Conservation (phyloP, 192 early-diverging fungal genomes). For the Spizellomyces punctatus region DNA sequence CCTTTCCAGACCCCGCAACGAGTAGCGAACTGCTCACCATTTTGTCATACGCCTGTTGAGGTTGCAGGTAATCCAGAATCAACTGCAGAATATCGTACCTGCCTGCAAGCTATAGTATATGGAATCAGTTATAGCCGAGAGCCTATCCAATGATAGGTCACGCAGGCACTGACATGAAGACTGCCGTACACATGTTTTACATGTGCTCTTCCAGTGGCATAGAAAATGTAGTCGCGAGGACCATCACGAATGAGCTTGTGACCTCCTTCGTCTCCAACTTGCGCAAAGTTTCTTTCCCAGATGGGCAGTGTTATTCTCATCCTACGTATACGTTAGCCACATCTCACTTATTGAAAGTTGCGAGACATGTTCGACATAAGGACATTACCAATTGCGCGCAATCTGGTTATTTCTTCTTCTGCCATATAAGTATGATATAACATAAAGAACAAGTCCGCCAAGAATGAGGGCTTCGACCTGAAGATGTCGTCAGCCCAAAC, state of each 20-base stretch:
- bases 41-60: constrained; percentile 3
- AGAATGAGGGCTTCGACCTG: constrained; percentile 13
- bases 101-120: constrained; percentile 46
- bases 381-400: constrained; percentile 47
- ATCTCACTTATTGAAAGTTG: no score
- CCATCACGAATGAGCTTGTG: constrained; percentile 67
- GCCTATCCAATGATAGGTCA: constrained; percentile 25
- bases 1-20: not conserved
- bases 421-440: constrained; percentile 10
- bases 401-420: constrained; percentile 32
- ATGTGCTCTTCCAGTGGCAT: constrained; percentile 73
- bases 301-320: constrained; percentile 23
- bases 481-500: no score
- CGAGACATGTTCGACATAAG: not conserved
- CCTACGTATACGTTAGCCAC: constrained; percentile 9
- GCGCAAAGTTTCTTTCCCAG: constrained; percentile 68
- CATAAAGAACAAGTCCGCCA: constrained; percentile 5
- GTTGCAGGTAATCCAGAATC: constrained; percentile 40
- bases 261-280: constrained; percentile 64
- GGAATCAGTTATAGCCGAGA: constrained; percentile 25
- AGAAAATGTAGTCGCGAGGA: constrained; percentile 73
- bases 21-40: not conserved
- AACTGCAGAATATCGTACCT: constrained; percentile 59
- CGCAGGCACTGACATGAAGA: constrained; percentile 40
- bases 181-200: constrained; percentile 71